Conservation (phyloP, 176 grass and related monocot species). For the Rhynchospora breviuscula region DNA sequence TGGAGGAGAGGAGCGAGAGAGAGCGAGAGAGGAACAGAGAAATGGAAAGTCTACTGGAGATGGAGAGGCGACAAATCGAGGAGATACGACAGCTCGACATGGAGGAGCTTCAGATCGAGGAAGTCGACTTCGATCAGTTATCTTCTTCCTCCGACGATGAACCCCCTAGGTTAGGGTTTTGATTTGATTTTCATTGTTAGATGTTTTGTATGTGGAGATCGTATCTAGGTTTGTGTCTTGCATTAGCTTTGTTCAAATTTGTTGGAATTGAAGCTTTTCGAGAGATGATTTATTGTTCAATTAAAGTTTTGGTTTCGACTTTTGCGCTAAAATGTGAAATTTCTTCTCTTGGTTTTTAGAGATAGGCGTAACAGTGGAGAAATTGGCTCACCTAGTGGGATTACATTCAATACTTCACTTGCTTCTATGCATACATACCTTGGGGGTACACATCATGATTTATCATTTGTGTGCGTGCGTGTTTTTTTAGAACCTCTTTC, state of each 20-base stretch:
- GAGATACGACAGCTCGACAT: slow-evolving; percentile 76
- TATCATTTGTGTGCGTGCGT: neutral
- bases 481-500: slow-evolving; percentile 5
- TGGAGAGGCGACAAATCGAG: slow-evolving; percentile 72
- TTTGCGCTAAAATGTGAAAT: neutral
- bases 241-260: slow-evolving; percentile 3
- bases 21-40: slow-evolving; percentile 7
- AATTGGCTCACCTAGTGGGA: slow-evolving; percentile 30
- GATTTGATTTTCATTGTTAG: neutral
- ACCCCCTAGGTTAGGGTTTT: slow-evolving; percentile 41
- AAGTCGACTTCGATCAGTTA: slow-evolving; percentile 31
- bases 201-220: neutral
- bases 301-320: neutral
- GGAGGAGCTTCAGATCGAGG: slow-evolving; percentile 77
- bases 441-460: slow-evolving; percentile 51
- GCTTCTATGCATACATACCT: slow-evolving; percentile 83
- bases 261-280: neutral
- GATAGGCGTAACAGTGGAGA: slow-evolving; percentile 32
- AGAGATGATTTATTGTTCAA: neutral
- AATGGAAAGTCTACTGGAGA: slow-evolving; percentile 55
- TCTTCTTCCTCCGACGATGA: slow-evolving; percentile 32
- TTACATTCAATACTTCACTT: slow-evolving; percentile 46
- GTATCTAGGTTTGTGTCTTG: neutral
- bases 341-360: slow-evolving; percentile 28
- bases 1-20: neutral